Base-by-base conservation (phyloP, 2,329 filamentous ascomycete species). In the Dactylonectria macrodidyma region DNA sequence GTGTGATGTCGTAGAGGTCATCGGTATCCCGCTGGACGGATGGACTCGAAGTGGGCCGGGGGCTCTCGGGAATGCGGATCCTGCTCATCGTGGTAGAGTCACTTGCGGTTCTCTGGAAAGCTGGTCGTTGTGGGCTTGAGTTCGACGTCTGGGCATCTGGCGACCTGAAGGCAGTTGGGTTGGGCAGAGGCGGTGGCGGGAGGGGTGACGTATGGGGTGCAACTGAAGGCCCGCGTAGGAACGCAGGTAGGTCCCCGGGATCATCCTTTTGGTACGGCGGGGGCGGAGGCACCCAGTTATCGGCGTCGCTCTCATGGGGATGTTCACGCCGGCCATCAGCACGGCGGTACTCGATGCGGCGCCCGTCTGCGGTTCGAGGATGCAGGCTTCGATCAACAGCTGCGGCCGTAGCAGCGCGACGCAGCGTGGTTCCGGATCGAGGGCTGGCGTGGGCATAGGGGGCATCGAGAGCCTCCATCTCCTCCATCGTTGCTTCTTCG, bases 271-370 rank as follows among this genome's bases (percentile, higher is more conserved):
- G 89, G 74, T 97, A 97, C 1, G 93, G 93, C 3, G 94, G 94
- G 9, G 94, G 94, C 5, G 94, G 94, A 5, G 93, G 93, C 5
- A 95, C 92, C 94, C 94, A 97, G 74, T 95, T 94, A 75, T 96
- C 94, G 4, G 93, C 93, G 78, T 96, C 93, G 70, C 93, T 95
- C 80, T 96, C 93, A 78, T 96, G 93, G 4, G 93, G 93, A 73
- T 94, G 87, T 75, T 95, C 92, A 48, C 88, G 85, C 48, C 91
- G 86, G 7, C 91, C 90, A 79, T 93, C 91, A 14, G 92, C 91
- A 52, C 91, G 88, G 51, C 90, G 88, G 76, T 92, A 93, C 72
- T 91, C 82, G 52, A 90, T 85, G 46, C 82, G 85, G 1, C 89
- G 83, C 73, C 84, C 82, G 72, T 87, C 82, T 60, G 87, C 81